phyloP scores from a whole-genome alignment of 2,329 filamentous ascomycete species.

The Blumeria graminis region DNA sequence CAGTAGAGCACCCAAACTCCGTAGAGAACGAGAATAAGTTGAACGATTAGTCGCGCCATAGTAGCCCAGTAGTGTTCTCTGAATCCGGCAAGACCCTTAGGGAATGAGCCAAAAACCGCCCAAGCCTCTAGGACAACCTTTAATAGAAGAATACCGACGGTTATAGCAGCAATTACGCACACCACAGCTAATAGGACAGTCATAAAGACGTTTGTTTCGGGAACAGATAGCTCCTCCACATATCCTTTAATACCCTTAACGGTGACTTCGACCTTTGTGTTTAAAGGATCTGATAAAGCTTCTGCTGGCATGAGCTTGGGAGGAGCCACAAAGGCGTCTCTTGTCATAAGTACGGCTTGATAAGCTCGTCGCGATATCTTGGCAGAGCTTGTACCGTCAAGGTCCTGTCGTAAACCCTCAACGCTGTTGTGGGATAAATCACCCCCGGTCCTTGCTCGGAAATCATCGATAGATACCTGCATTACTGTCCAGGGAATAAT shows the following conservation, averaged over 20 bases:
- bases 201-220: conserved; percentile 86
- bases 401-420: conserved; percentile 47
- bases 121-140: conserved; percentile 82
- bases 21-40: conserved; percentile 75
- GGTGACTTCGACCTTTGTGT: conserved; percentile 19
- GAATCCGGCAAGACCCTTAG: conserved; percentile 56
- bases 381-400: conserved; percentile 29
- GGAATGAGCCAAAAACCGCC: conserved; percentile 75
- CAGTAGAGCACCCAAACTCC: conserved; percentile 92
- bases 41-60: conserved; percentile 70
- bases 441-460: conserved; percentile 59
- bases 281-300: conserved; percentile 6
- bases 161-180: conserved; percentile 62
- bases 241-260: conserved; percentile 63
- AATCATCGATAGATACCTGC: conserved; percentile 62
- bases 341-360: conserved; percentile 25
- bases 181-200: conserved; percentile 74
- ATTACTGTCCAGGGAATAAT: conserved; percentile 62
- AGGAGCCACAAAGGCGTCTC: conserved; percentile 26
- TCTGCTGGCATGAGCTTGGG: conserved; percentile 17
- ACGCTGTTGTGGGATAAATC: conserved; percentile 67
- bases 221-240: conserved; percentile 63
- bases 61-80: conserved; percentile 92
- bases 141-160: conserved; percentile 65
- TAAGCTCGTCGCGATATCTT: not conserved